Evolutionary conservation across 2,329 filamentous ascomycete species (phyloP), one percentile per base, ranked within the genome.

Genomic region (Keithomyces neogunnii): DNA sequence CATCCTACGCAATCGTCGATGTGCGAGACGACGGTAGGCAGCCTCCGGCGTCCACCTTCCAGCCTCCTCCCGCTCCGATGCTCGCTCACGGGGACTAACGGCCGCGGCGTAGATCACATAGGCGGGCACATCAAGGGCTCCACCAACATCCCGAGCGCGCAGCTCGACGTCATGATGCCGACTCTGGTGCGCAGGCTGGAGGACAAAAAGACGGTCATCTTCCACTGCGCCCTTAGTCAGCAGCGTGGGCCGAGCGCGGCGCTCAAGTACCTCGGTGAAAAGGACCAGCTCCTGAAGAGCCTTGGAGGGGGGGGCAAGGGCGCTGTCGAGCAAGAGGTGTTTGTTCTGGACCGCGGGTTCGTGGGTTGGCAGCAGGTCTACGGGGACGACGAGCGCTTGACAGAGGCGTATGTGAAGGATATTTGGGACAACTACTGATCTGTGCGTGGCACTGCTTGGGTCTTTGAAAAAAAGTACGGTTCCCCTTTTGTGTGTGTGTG

Each of bases 171-270:
- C 64, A 82, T 78, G 58, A 81, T 93, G 67, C 87, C 91, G 0
- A 88, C 90, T 56, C 81, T 99, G n/a, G 76, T 95, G 10, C 82
- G 89, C 51, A 83, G 79, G 43, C 78, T 96, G 46, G 74, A 82
- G 57, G 82, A 85, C 63, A 90, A 89, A 67, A 81, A 93, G 51
- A 85, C 79, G 9, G 89, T 99, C 11, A 81, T 99, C 1, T 99
- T 99, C 68, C 93, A 99, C 72, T 99, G 93, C 69, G 87, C 88
- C 19, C 74, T 97, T 51, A 92, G 86, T 59, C 93, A 97, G 73
- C 87, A 96, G 71, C 78, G 93, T 1, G 93, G 93, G 0, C 93
- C 93, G 0, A 80, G 80, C 48, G 90, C 92, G 3, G 93, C 93
- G 3, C 70, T 96, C 59, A 77, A 78, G 61, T 97, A 96, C 67